A percentile compares a stretch with the other conserved stretches of the same genome.
phyloP scores from a whole-genome alignment of 192 early-diverging fungal genomes.

The Podila verticillata region DNA sequence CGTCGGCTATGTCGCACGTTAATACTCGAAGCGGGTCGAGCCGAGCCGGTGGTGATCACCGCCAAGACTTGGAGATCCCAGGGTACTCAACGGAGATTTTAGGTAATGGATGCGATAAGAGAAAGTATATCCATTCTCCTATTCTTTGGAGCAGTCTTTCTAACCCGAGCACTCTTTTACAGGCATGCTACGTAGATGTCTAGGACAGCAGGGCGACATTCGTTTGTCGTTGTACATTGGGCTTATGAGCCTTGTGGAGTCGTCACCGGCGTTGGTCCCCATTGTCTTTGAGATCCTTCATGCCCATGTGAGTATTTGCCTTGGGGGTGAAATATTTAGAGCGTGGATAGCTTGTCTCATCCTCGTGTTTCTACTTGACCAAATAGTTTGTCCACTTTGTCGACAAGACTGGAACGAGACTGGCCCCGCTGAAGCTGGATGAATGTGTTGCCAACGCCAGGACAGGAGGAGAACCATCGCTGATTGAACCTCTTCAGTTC shows the following conservation, averaged over 20 bases:
- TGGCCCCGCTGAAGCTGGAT: constrained; percentile 42
- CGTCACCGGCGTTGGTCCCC: constrained; percentile 34
- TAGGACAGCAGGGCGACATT: constrained; percentile 75
- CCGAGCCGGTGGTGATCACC: not conserved
- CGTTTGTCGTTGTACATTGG: constrained; percentile 66
- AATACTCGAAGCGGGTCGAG: constrained; percentile 16
- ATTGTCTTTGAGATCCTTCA: constrained; percentile 64
- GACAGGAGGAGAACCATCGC: constrained; percentile 47
- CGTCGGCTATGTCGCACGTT: constrained; percentile 31
- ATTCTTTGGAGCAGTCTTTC: constrained; percentile 14
- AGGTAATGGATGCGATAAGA: constrained; percentile 25
- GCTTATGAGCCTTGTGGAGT: constrained; percentile 56
- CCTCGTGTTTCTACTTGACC: not conserved
- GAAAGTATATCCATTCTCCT: not conserved
- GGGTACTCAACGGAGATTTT: constrained; percentile 56
- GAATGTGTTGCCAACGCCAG: constrained; percentile 43
- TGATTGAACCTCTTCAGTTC: constrained; percentile 61
- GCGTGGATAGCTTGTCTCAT: not conserved
- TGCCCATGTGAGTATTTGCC: constrained; percentile 52
- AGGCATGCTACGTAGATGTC: constrained; percentile 72
- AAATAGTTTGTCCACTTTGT: constrained; percentile 41
- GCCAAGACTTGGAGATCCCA: constrained; percentile 17
- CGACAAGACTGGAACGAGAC: constrained; percentile 21
- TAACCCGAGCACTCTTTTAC: not conserved
- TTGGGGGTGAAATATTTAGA: no score